Evolutionary conservation across 768 basidiomycete genomes (phyloP), one percentile per base, ranked within the genome.

Genomic region (Plicaturopsis crispa): DNA sequence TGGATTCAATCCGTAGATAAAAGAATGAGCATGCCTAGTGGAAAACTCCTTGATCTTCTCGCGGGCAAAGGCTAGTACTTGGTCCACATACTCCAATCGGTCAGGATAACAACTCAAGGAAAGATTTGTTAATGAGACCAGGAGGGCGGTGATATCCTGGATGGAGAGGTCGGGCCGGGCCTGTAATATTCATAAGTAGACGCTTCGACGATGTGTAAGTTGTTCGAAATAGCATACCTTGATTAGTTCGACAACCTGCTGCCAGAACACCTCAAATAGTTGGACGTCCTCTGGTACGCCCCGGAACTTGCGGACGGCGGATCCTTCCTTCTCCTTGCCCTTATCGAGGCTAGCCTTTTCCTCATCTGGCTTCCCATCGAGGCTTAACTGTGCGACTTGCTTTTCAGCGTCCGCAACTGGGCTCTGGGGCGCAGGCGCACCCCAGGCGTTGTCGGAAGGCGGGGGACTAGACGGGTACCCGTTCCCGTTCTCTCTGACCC

Each of bases 261-360:
- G 82, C 94, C 96, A 99, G 57, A 98, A 99, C 8, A 98, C 92
- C 55, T 99, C 96, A 45, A 99, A 99, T 36, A 99, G 62, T 53
- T 84, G 88, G 17, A 96, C 96, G 47, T 97, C 75, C 55, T 92
- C 87, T 6, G 96, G 96, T 31, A 98, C 80, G 14, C 96, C 96
- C 57, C 96, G 69, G 67, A 96, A 98, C 60, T 93, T 96, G 51
- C 72, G 77, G 24, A 79, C 72, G 31, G 70, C 62, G 43, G 59
- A 43, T 0, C 57, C 66, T 33, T 78, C 84, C 57, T 71, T 77
- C 39, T 71, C 77, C 50, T 83, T 82, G 26, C 72, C 79, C 53
- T 78, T 78, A 13, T 49, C 46, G 17, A 44, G 24, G 21, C 13
- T 20, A 17, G 11, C 39, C 14, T 42, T 32, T 4, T 38, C 36